Conservation (phyloP, 1,284 basidiomycete species). For the Leucoagaricus sp. region DNA sequence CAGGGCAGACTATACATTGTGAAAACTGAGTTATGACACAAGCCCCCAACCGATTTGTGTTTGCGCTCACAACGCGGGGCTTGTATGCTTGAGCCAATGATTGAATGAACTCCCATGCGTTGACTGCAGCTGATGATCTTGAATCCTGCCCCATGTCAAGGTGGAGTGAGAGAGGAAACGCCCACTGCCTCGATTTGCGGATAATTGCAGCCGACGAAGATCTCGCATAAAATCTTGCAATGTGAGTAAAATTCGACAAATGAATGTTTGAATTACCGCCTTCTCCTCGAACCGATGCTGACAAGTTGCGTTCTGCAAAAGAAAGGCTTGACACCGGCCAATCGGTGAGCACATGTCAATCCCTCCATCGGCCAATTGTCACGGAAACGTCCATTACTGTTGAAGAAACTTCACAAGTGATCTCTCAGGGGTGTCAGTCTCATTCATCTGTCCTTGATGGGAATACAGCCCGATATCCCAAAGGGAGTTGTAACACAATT, state of each 20-base stretch:
- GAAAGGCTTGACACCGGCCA: conserved; percentile 4
- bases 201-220: not conserved
- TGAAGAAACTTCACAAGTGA: not conserved
- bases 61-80: no score
- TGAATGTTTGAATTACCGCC: not conserved
- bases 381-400: not conserved
- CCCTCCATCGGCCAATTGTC: not conserved
- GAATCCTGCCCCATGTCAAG: conserved; percentile 1
- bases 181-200: not conserved
- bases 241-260: conserved; percentile 11
- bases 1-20: no score
- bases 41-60: no score
- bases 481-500: not conserved
- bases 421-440: no score
- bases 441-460: no score
- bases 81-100: no score
- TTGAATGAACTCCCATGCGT: no score
- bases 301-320: not conserved
- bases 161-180: conserved; percentile 7
- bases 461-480: no score
- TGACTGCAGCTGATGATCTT: not conserved
- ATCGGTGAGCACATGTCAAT: not conserved
- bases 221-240: not conserved
- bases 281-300: not conserved
- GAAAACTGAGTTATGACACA: no score